Evolutionary conservation across 495 filamentous ascomycete genomes (phyloP), one percentile per base, ranked within the genome.

Genomic region (Penicillium cinerascens): DNA sequence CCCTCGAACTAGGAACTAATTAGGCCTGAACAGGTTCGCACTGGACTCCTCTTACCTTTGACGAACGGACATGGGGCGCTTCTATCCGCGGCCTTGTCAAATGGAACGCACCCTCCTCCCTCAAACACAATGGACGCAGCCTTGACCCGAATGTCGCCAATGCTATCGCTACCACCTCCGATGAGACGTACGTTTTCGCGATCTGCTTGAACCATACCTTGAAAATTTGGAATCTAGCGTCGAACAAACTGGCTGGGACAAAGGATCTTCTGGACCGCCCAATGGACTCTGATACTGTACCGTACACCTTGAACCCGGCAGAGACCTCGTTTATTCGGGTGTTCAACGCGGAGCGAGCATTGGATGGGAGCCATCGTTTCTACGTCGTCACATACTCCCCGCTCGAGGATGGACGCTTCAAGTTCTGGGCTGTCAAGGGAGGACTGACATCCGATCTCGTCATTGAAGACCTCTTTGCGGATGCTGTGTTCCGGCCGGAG

Each of bases 341-440:
- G 13, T 76, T 92, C 47, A 81, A 87, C 37, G 71, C 76, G 5
- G 68, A 77, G 43, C 68, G 75, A 41, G 70, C 73, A 11, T 62
- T 77, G 26, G 74, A 82, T 42, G 79, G 77, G 20, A 79, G 73
- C 23, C 84, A 89, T 50, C 73, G 78, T 39, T 90, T 89, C 57
- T 79, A 88, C 51, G 80, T 91, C 18, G 82, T 88, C 20, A 92
- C 90, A 11, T 96, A 89, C 66, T 96, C 91, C 27, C 91, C 93
- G 8, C 76, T 91, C 60, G 84, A 88, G 51, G 76, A 91, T 63
- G 89, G 90, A 21, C 84, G 91, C 56, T 97, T 99, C 80, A 97
- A 97, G 69, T 92, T 99, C 69, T 99, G 92, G 90, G 84, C 81
- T 45, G 79, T 91, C 3, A 78, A 79, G 49, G 81, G 85, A 15